A percentile compares a stretch with the other conserved stretches of the same genome.
Conservation (phyloP, 345 rosid genomes). For the Hibiscus mutabilis region DNA sequence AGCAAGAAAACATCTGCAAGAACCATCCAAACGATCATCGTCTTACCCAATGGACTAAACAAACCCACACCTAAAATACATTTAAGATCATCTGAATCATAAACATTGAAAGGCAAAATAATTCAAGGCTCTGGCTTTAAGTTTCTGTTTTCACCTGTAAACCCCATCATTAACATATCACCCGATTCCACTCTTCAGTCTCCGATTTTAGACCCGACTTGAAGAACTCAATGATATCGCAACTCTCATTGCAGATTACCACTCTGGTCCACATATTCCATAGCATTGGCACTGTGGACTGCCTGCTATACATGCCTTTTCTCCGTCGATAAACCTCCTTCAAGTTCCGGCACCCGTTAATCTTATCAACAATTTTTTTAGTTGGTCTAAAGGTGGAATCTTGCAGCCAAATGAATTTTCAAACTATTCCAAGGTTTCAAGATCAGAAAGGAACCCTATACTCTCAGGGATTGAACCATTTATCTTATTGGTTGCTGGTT, state of each 20-base stretch:
- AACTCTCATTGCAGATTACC: slow-evolving; percentile 75
- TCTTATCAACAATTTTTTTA: slow-evolving; percentile 27
- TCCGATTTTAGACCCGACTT: slow-evolving; percentile 54
- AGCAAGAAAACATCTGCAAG: too few species aligned
- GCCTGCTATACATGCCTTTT: slow-evolving; percentile 60
- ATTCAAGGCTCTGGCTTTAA: neutral
- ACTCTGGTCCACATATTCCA: slow-evolving; percentile 56
- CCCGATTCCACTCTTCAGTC: slow-evolving; percentile 33
- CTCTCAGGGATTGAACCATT: slow-evolving; percentile 35
- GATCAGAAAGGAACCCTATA: slow-evolving; percentile 28
- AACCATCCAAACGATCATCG: too few species aligned
- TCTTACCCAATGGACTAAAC: too few species aligned
- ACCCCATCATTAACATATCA: slow-evolving; percentile 65
- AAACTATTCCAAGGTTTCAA: slow-evolving; percentile 9
- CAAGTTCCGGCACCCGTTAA: slow-evolving; percentile 22
- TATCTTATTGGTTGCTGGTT: slow-evolving; percentile 26
- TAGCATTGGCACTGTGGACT: slow-evolving; percentile 78
- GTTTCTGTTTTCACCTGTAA: slow-evolving; percentile 41
- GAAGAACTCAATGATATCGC: slow-evolving; percentile 61
- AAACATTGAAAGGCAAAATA: too few species aligned
- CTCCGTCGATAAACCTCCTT: slow-evolving; percentile 44
- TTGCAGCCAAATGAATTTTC: slow-evolving; percentile 1
- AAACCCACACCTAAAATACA: slow-evolving; percentile 61
- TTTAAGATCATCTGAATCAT: too few species aligned
- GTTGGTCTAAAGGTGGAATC: slow-evolving; percentile 21